phyloP scores from a whole-genome alignment of 2,329 filamentous ascomycete species.

The Penicillium sp. region DNA sequence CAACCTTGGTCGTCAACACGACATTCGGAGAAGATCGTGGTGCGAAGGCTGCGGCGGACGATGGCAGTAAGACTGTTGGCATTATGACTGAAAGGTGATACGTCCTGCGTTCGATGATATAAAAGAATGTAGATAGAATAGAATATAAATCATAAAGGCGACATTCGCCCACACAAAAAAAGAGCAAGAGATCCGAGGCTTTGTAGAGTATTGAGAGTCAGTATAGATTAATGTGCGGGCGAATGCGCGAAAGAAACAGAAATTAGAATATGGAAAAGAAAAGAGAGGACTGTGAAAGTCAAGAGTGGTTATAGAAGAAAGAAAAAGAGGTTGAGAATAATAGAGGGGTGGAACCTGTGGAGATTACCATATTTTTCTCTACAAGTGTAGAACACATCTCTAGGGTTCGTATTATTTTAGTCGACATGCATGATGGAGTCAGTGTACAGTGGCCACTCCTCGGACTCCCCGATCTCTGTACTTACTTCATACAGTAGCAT shows the following conservation, averaged over 20 bases:
- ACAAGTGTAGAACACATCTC: not conserved
- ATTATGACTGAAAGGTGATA: constrained; percentile 60
- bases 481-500: no score
- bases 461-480: constrained; percentile 21
- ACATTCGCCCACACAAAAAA: constrained; percentile 41
- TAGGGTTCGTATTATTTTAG: constrained; percentile 10
- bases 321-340: constrained; percentile 18
- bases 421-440: constrained; percentile 12
- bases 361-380: constrained; percentile 9
- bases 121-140: constrained; percentile 34
- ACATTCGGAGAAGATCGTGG: constrained; percentile 92
- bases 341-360: constrained; percentile 18
- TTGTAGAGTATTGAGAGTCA: not conserved
- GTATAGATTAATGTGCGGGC: constrained; percentile 35
- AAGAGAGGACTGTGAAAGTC: constrained; percentile 23
- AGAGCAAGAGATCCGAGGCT: not conserved
- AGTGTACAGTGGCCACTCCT: constrained; percentile 3
- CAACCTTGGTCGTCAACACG: constrained; percentile 86
- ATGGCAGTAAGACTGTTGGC: constrained; percentile 90
- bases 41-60: constrained; percentile 94
- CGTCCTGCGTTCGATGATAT: constrained; percentile 46
- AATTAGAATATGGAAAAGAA: constrained; percentile 28
- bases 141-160: constrained; percentile 37
- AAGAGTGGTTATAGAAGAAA: constrained; percentile 18
- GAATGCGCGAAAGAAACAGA: constrained; percentile 35